Base-by-base conservation (phyloP, 2,329 filamentous ascomycete species). In the Botrytis cinerea region DNA sequence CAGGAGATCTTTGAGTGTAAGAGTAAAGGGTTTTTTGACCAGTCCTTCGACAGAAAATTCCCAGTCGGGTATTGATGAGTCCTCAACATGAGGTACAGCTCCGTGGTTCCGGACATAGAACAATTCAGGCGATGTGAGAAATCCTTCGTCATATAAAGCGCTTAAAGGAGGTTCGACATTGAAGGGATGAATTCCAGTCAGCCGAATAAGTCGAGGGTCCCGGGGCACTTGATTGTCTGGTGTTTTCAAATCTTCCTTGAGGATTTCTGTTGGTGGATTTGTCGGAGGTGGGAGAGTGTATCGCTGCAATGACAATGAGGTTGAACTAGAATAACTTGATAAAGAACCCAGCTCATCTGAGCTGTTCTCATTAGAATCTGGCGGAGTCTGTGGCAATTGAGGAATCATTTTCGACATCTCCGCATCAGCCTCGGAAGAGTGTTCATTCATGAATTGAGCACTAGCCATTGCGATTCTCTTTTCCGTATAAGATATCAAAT, bases 91-190 rank as follows among this genome's bases (percentile, higher is more conserved):
- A 1, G 94, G 95, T 12, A 97, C 94, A 0, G 90, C 85, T 22
- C 95, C 95, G 84, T 98, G 95, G 79, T 97, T 98, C 51, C 95
- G 87, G 14, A 98, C 95, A 81, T 97, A 98, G 83, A 97, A 96
- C 1, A 98, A 85, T 78, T 97, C 92, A 20, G 94, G 92, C 57
- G 91, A 93, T 0, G 94, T 98, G 54, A 98, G 84, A 80, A 97
- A 97, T 0, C 95, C 94, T 84, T 88, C 85, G 63, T 95, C 87
- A 82, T 90, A 97, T 1, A 97, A 85, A 25, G 90, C 89, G 72
- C 89, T 93, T 14, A 98, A 83, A 0, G 95, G 94, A 16, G 95
- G 88, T 82, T 98, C 95, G 67, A 93, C 91, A 78, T 98, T 98
- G 85, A 97, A 97, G 1, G 95, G 95, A 82, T 97, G 95, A 9